These are phyloP conservation scores for Meyerozyma guilliermondii DNA, from an alignment of 1,139 yeast species.

Conservation along the genomic window DNA sequence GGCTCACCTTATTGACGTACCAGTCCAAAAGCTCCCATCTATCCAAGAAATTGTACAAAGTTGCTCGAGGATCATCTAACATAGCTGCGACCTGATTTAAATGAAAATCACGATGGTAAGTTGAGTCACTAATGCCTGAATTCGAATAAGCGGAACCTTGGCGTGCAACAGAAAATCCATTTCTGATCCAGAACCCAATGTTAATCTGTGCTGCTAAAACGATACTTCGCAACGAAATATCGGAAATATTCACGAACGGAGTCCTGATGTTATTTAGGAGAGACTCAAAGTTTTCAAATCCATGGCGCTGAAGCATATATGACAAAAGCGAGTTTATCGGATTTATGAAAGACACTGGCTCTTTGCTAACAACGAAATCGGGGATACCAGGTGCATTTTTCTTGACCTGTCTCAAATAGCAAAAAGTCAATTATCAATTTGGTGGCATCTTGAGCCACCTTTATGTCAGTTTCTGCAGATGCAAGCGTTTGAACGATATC, in stretches of 20 bases:
- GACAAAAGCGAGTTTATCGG: constrained; percentile 56
- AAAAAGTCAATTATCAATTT: constrained; percentile 22
- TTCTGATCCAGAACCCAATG: constrained; percentile 86
- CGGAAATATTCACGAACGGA: constrained; percentile 44
- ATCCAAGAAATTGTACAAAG: constrained; percentile 46
- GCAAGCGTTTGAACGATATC: constrained; percentile 42
- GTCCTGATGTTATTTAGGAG: constrained; percentile 10
- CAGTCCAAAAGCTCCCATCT: constrained; percentile 60
- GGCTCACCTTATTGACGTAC: constrained; percentile 36
- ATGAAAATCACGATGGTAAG: constrained; percentile 47
- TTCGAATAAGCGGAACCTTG: constrained; percentile 39
- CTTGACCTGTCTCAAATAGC: constrained; percentile 16
- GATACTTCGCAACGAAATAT: constrained; percentile 52
- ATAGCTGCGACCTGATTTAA: constrained; percentile 51
- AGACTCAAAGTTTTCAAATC: constrained; percentile 16
- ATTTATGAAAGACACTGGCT: constrained; percentile 51
- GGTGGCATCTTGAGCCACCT: constrained; percentile 15
- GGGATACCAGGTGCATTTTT: constrained; percentile 32
- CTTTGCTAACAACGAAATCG: constrained; percentile 42
- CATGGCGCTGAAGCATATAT: constrained; percentile 30
- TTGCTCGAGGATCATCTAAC: constrained; percentile 36
- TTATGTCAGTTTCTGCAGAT: constrained; percentile 20
- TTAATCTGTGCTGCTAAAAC: constrained; percentile 73
- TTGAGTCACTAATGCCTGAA: constrained; percentile 29
- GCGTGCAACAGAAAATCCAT: constrained; percentile 52